Evolutionary conservation across 179 eudicot genomes (phyloP), one percentile per base, ranked within the genome.

Genomic region (Kewa caespitosa): DNA sequence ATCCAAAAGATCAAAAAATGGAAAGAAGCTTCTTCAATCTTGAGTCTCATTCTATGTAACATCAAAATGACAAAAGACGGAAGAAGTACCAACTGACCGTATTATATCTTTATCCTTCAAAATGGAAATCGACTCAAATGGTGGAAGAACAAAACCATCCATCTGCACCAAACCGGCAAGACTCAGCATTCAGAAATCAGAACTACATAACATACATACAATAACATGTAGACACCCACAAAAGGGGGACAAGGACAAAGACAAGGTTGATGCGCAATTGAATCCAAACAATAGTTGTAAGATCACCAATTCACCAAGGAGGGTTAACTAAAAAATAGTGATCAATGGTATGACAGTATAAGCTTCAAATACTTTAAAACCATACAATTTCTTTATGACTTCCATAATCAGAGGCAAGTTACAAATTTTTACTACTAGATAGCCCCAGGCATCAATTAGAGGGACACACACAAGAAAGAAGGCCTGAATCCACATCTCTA

Each of bases 91-190:
- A 72, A 83, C 90, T 41, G n/a, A 93, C 99, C 93, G 70, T 79
- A 95, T 85, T 36, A 88, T 73, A 84, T 95, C 99, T 73, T 86
- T 83, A 74, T 93, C 97, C 79, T 93, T 89, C 78, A 95, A 80
- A 64, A 95, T 87, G 63, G 74, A 8, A 54, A 88, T 89, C 34
- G 93, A 89, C 85, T 93, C 97, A 78, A 88, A 93, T 28, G 86
- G 87, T 63, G 99, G 99, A 81, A 95, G 82, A 70, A 85, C 93
- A 88, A 86, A 95, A 73, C 88, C 97, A 74, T 91, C 96, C 94
- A 92, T 87, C 99, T 95, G 89, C 90, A 79, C 74, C 32, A 75
- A 81, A 31, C 23, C n/a, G 39, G 61, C 28, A 59, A 25, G 33
- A 27, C 31, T 76, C 27, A 76, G 70, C n/a, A n/a, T n/a, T 27